phyloP scores from a whole-genome alignment of 2,329 filamentous ascomycete species.

The Exophiala phaeomuriformis region DNA sequence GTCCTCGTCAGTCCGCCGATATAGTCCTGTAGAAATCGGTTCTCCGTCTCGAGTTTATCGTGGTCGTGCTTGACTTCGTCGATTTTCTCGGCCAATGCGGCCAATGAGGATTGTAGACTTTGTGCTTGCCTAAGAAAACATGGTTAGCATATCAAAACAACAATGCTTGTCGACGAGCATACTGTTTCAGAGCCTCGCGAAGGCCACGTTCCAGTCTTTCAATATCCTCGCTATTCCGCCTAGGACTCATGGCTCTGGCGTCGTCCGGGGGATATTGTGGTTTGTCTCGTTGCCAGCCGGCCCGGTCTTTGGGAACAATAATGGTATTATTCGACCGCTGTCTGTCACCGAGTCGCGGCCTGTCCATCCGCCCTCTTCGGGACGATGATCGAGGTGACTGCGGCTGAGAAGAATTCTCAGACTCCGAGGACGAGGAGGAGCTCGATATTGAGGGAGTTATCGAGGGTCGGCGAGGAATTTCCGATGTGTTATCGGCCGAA shows the following conservation, averaged over 20 bases:
- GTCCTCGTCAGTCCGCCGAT: slow-evolving; percentile 91
- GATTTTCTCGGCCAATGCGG: slow-evolving; percentile 85
- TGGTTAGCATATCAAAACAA: slow-evolving; percentile 5
- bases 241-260: slow-evolving; percentile 87
- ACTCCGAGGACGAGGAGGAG: slow-evolving; percentile 40
- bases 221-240: slow-evolving; percentile 82
- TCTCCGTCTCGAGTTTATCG: slow-evolving; percentile 92
- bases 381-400: slow-evolving; percentile 47
- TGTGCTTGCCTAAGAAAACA: slow-evolving; percentile 65
- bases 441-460: slow-evolving; percentile 23
- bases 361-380: slow-evolving; percentile 42
- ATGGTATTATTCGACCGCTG: slow-evolving; percentile 71
- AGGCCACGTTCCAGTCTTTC: slow-evolving; percentile 81
- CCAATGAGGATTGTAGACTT: slow-evolving; percentile 76
- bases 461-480: slow-evolving; percentile 6
- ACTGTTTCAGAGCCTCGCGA: slow-evolving; percentile 57
- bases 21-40: slow-evolving; percentile 95
- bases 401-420: slow-evolving; percentile 40
- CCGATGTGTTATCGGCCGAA: not conserved
- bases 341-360: slow-evolving; percentile 63
- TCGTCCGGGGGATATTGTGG: slow-evolving; percentile 77
- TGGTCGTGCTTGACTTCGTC: slow-evolving; percentile 92
- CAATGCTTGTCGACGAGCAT: slow-evolving; percentile 32
- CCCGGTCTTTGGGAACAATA: slow-evolving; percentile 70
- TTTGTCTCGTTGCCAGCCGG: slow-evolving; percentile 63